Evolutionary conservation across 106 monocot species (phyloP), one percentile per base, ranked within the genome.

Genomic region (Acorus calamus): DNA sequence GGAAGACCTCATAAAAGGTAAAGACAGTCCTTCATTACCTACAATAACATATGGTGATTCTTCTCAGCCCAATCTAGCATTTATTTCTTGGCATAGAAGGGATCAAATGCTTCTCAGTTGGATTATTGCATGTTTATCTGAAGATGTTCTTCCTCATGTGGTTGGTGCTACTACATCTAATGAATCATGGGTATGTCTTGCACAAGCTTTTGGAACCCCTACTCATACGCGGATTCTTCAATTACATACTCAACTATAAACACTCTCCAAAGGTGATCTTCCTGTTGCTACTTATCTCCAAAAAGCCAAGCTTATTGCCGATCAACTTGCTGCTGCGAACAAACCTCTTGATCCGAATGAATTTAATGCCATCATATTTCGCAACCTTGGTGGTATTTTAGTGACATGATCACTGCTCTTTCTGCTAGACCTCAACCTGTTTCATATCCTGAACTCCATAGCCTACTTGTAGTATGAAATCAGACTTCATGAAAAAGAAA

Each of bases 121-220:
- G 60, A 6, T 60, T 42, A 42, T 60, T 60, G 12, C 60, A 8
- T 60, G 3, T 60, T 45, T 60, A 6, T 60, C 42, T 42, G 60
- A 60, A 43, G 60, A 60, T 3, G 60, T 60, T 60, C 60, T 60
- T 8, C 60, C 60, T 4, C 43, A 43, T 42, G 42, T 60, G 7
- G 42, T 60, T 45, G 60, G 12, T 7, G 3, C 44, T 6, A 4
- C 28, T 3, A 7, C 60, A 7, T 60, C 60, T 11, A 4, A 6
- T 60, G 2, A 7, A 42, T 0, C 13, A 7, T 60, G 60, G 60
- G 3, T 4, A 45, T 5, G 6, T 11, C 11, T 60, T 42, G n/a
- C 6, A 7, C 4, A 7, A 43, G 60, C 60, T 7, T 60, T 43
- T 60, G 60, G 60, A 3, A 8, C 42, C 4, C 42, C 11, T 42